Evolutionary conservation across 2,329 filamentous ascomycete species (phyloP).

Genomic region (Arthrobotrys entomopaga): DNA sequence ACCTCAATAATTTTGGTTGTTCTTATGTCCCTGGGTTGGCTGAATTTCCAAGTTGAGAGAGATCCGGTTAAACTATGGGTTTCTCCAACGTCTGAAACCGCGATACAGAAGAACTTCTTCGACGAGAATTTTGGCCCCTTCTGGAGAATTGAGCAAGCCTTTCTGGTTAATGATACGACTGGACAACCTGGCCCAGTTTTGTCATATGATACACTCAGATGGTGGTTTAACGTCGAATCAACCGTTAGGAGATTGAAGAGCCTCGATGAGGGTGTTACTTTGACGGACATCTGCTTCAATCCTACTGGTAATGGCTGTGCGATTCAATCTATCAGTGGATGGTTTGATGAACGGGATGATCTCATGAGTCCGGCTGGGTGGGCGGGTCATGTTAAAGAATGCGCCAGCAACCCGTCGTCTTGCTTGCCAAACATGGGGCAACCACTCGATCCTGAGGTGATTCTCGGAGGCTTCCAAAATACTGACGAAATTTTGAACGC

Average conservation of each 20-base stretch:
- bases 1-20: slow-evolving; percentile 78
- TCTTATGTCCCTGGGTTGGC: slow-evolving; percentile 85
- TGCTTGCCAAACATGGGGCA: slow-evolving; percentile 91
- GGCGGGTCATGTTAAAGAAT: slow-evolving; percentile 76
- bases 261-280: slow-evolving; percentile 71
- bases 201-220: slow-evolving; percentile 85
- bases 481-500: slow-evolving; percentile 76
- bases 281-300: slow-evolving; percentile 92
- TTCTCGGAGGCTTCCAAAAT: slow-evolving; percentile 81
- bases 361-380: slow-evolving; percentile 74
- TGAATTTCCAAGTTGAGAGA: slow-evolving; percentile 86
- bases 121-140: slow-evolving; percentile 94
- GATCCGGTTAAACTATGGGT: slow-evolving; percentile 96
- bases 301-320: slow-evolving; percentile 89
- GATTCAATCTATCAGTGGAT: slow-evolving; percentile 89
- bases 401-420: slow-evolving; percentile 78
- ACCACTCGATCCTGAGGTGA: slow-evolving; percentile 83
- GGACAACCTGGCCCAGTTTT: slow-evolving; percentile 78
- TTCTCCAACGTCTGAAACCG: slow-evolving; percentile 89
- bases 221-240: slow-evolving; percentile 93
- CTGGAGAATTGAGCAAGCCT: slow-evolving; percentile 91
- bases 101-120: slow-evolving; percentile 92
- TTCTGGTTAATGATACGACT: slow-evolving; percentile 87
- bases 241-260: slow-evolving; percentile 79
- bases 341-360: slow-evolving; percentile 76